These are phyloP conservation scores for Larix kaempferi DNA, from an alignment of 75 land plant genomes.

Conservation along the genomic window DNA sequence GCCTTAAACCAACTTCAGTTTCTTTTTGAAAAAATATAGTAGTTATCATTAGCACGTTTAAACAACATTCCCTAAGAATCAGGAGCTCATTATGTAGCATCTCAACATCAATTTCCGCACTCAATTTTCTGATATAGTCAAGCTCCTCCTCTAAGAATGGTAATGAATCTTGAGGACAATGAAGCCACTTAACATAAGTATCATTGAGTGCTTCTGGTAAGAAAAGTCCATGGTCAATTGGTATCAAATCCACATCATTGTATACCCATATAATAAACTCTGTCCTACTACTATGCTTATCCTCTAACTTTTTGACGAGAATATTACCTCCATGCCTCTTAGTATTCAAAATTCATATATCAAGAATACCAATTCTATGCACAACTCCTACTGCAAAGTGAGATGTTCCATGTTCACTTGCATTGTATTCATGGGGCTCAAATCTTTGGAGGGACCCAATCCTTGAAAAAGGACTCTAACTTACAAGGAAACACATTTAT, in stretches of 20 bases:
- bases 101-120: slow-evolving; percentile 62
- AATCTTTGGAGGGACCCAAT: no score
- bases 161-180: slow-evolving; percentile 75
- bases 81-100: slow-evolving; percentile 52
- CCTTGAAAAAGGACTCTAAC: no score
- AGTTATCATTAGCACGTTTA: slow-evolving; percentile 58
- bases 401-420: no score
- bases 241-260: slow-evolving; percentile 50
- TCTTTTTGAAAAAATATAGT: slow-evolving; percentile 61
- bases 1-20: slow-evolving; percentile 26
- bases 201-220: slow-evolving; percentile 73
- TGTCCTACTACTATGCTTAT: not conserved
- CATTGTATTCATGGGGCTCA: no score
- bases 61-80: slow-evolving; percentile 44
- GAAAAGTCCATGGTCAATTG: slow-evolving; percentile 82
- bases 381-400: no score
- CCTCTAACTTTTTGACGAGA: slow-evolving; percentile 19
- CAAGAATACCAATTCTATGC: no score
- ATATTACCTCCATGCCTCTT: slow-evolving; percentile 45
- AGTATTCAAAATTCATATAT: slow-evolving; percentile 20
- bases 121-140: slow-evolving; percentile 55
- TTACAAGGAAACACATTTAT: no score
- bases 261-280: not conserved
- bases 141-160: slow-evolving; percentile 68
- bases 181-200: slow-evolving; percentile 86